Conservation (phyloP, 1,139 yeast genomes). For the Casaregolazyma suthepensis region DNA sequence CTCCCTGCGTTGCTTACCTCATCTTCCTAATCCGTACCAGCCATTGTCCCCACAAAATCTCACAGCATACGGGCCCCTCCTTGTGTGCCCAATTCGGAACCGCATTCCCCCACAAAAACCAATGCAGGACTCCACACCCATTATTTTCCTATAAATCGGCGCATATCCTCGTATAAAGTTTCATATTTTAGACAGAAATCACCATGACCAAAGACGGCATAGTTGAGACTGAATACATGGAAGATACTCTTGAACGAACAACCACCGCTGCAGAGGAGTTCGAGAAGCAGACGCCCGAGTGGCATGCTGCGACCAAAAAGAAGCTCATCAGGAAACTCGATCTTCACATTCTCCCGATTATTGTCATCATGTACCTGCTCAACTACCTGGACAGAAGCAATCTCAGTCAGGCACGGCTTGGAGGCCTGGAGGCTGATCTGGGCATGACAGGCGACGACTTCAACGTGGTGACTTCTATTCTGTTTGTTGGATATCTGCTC, state of each 20-base stretch:
- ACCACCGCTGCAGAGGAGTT: neutral
- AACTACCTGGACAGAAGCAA: conserved; percentile 54
- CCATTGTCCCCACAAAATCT: neutral
- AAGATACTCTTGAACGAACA: neutral
- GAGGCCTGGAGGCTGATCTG: conserved; percentile 50
- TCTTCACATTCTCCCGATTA: conserved; percentile 22
- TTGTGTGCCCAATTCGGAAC: neutral
- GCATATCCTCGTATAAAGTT: neutral
- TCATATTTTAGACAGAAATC: neutral
- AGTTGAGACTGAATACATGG: neutral
- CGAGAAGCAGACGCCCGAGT: neutral
- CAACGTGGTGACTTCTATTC: conserved; percentile 47
- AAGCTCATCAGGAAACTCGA: conserved; percentile 18
- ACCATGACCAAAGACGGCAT: neutral
- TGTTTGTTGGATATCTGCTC: conserved; percentile 50
- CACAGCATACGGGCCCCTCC: neutral
- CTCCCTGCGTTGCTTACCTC: neutral
- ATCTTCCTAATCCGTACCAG: neutral
- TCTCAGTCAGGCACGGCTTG: conserved; percentile 55
- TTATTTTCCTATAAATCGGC: neutral
- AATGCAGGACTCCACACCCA: neutral
- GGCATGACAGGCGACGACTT: conserved; percentile 44
- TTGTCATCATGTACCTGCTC: conserved; percentile 45
- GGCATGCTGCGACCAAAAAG: neutral
- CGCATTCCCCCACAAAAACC: neutral